A percentile compares a stretch with the other conserved stretches of the same genome.
phyloP scores from a whole-genome alignment of 2,329 filamentous ascomycete species.

The Lasiodiplodia sp. region DNA sequence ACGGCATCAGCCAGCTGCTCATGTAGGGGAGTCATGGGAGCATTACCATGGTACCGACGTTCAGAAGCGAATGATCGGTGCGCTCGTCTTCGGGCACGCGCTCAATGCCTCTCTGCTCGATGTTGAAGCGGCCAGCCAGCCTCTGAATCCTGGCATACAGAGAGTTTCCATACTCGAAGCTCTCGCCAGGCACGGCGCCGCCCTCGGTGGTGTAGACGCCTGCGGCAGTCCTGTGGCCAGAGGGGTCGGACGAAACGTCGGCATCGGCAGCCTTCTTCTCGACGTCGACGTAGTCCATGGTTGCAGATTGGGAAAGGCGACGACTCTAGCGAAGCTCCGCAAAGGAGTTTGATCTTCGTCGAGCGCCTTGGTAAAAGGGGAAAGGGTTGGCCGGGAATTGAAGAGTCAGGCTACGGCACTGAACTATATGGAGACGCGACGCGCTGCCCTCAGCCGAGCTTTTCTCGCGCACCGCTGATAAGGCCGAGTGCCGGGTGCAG shows the following conservation, averaged over 20 bases:
- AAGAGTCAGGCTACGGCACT: constrained; percentile 3
- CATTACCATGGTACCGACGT: constrained; percentile 75
- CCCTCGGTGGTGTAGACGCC: constrained; percentile 44
- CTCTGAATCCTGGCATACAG: constrained; percentile 67
- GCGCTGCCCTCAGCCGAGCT: constrained; percentile 8
- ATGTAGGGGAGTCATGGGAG: neutral
- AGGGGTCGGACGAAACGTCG: constrained; percentile 37
- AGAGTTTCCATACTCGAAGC: constrained; percentile 63
- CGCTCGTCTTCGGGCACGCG: constrained; percentile 74
- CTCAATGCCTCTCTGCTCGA: constrained; percentile 80
- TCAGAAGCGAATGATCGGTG: constrained; percentile 68
- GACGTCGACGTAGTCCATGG: constrained; percentile 35
- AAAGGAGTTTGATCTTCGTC: constrained; percentile 31
- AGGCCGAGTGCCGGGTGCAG: constrained; percentile 22
- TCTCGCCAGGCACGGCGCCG: constrained; percentile 64
- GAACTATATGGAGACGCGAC: constrained; percentile 1
- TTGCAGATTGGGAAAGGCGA: neutral
- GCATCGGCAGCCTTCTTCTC: constrained; percentile 39
- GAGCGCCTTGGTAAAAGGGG: neutral
- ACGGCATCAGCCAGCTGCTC: constrained; percentile 14
- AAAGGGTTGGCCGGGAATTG: neutral
- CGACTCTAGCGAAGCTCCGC: constrained; percentile 29
- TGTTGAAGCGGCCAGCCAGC: constrained; percentile 68
- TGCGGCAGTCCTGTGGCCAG: constrained; percentile 31
- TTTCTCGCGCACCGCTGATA: constrained; percentile 26